A percentile compares a stretch with the other conserved stretches of the same genome.
Evolutionary conservation across 768 basidiomycete genomes (phyloP).

Genomic region (Tricholoma furcatifolium): DNA sequence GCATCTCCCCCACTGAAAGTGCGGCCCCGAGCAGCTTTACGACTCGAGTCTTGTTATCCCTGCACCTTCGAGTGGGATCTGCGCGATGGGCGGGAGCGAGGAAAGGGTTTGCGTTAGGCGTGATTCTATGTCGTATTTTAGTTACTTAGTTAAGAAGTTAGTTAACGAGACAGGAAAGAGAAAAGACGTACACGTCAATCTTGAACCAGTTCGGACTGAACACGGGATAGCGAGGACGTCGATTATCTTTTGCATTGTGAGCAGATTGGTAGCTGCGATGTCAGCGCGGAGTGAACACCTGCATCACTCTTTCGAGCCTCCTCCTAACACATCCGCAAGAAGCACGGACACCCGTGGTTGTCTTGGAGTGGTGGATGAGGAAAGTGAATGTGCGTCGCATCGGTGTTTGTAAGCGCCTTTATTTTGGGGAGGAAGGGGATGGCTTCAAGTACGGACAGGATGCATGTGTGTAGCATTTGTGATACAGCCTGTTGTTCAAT

Average conservation of each 20-base stretch:
- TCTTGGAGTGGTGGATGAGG: conserved; percentile 79
- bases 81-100: no score
- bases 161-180: not conserved
- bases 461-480: conserved; percentile 76
- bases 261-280: conserved; percentile 3
- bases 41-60: no score
- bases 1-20: no score
- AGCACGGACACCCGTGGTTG: conserved; percentile 60
- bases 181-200: conserved; percentile 52
- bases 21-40: no score
- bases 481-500: conserved; percentile 74
- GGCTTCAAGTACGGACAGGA: conserved; percentile 57
- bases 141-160: conserved; percentile 5
- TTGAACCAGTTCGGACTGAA: conserved; percentile 70
- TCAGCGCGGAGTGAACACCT: conserved; percentile 16
- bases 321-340: conserved; percentile 52
- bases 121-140: conserved; percentile 34
- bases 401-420: conserved; percentile 56
- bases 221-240: conserved; percentile 56
- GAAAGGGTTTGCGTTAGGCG: not conserved
- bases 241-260: conserved; percentile 43
- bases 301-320: conserved; percentile 29
- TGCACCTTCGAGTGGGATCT: no score
- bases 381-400: conserved; percentile 76
- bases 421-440: conserved; percentile 37